phyloP scores from a whole-genome alignment of 805 yeast genomes.

The Candida loeiensis region DNA sequence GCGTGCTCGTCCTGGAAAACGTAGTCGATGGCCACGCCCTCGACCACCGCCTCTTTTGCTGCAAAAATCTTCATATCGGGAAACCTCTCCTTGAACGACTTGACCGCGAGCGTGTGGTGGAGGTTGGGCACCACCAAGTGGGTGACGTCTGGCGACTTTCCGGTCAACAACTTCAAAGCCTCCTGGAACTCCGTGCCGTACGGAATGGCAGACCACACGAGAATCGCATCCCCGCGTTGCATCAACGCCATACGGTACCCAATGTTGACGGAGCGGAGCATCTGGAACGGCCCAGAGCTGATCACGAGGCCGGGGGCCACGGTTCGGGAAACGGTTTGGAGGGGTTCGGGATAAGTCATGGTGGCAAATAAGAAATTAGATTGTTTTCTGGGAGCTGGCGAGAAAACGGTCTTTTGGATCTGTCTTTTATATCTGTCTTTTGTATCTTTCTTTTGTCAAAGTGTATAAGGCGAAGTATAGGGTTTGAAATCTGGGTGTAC shows the following conservation, averaged over 20 bases:
- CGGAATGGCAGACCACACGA: slow-evolving; percentile 16
- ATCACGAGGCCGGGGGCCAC: slow-evolving; percentile 35
- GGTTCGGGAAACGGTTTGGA: slow-evolving; percentile 28
- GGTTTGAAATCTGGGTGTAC: too few relatives aligned
- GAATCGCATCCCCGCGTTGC: slow-evolving; percentile 16
- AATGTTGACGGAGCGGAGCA: slow-evolving; percentile 29
- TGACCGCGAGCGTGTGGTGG: slow-evolving; percentile 14
- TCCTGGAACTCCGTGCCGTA: slow-evolving; percentile 13
- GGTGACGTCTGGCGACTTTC: slow-evolving; percentile 9
- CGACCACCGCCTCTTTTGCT: neutral
- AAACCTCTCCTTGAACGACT: slow-evolving; percentile 10
- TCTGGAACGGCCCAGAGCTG: slow-evolving; percentile 31
- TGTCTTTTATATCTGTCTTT: too few relatives aligned
- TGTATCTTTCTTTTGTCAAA: too few relatives aligned
- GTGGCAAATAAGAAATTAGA: neutral
- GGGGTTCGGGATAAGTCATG: slow-evolving; percentile 34
- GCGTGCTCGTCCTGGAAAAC: neutral
- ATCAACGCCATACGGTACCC: slow-evolving; percentile 43
- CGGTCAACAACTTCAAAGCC: slow-evolving; percentile 13
- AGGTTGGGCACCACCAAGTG: slow-evolving; percentile 14
- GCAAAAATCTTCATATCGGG: slow-evolving; percentile 16
- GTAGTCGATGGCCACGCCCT: slow-evolving; percentile 7
- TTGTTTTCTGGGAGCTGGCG: neutral
- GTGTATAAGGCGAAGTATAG: too few relatives aligned
- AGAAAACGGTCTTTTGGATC: too few relatives aligned